Conservation (phyloP, 305 asterid genomes). For the Solanum aculeatissimum region DNA sequence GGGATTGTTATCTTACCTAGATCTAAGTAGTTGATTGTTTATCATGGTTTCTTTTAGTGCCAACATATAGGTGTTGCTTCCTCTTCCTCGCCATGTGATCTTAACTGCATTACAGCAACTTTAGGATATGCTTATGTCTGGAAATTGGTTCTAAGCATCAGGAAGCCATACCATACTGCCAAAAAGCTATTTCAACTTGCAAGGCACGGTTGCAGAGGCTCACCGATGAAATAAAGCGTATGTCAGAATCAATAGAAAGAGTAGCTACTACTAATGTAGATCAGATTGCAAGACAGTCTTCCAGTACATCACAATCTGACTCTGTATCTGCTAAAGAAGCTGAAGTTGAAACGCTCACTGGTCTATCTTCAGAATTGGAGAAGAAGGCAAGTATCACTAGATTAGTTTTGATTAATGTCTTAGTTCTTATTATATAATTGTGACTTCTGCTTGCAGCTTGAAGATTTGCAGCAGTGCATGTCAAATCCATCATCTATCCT, state of each 20-base stretch:
- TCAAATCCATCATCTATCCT: slow-evolving; percentile 59
- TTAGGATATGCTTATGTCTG: slow-evolving; percentile 79
- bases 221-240: slow-evolving; percentile 27
- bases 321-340: slow-evolving; percentile 36
- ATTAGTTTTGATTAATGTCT: neutral
- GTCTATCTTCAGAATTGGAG: slow-evolving; percentile 65
- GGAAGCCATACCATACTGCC: slow-evolving; percentile 86
- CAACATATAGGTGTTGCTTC: neutral
- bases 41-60: neutral
- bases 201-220: slow-evolving; percentile 61
- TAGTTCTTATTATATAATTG: neutral
- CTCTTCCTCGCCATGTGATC: slow-evolving; percentile 5
- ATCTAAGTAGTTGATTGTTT: neutral
- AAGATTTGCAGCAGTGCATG: slow-evolving; percentile 79
- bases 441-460: slow-evolving; percentile 47
- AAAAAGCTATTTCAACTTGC: slow-evolving; percentile 72
- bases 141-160: slow-evolving; percentile 80
- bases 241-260: slow-evolving; percentile 7
- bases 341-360: slow-evolving; percentile 58
- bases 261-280: slow-evolving; percentile 17
- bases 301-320: slow-evolving; percentile 26
- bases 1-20: neutral
- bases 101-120: slow-evolving; percentile 55
- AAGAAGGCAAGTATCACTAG: slow-evolving; percentile 46
- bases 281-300: slow-evolving; percentile 23